Conservation (phyloP, 2,329 filamentous ascomycete genomes). For the Ceratocystis cacaofunesta region DNA sequence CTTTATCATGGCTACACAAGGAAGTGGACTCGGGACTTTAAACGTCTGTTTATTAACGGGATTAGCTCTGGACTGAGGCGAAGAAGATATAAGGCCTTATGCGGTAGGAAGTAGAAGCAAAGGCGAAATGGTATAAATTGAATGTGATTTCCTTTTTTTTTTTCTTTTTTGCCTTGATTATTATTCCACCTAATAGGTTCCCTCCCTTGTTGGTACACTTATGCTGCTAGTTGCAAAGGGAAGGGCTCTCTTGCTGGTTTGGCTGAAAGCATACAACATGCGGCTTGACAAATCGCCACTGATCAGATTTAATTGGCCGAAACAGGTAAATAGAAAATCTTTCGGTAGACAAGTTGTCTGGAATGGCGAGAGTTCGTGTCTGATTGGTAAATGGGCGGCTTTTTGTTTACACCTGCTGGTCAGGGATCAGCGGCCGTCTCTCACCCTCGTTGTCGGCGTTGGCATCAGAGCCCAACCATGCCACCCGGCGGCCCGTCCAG, state of each 20-base stretch:
- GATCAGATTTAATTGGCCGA: neutral
- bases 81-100: neutral
- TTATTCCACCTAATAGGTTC: too few relatives aligned
- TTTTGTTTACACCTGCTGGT: constrained; percentile 24
- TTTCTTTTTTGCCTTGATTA: constrained; percentile 3
- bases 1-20: neutral
- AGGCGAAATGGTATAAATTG: too few relatives aligned
- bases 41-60: neutral
- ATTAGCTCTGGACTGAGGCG: neutral
- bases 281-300: neutral
- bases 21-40: neutral
- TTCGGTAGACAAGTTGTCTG: neutral
- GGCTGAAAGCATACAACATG: neutral
- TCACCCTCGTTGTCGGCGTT: constrained; percentile 33
- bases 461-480: constrained; percentile 21
- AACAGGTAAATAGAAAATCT: neutral
- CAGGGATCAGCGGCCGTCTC: constrained; percentile 46
- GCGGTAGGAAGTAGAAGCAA: neutral
- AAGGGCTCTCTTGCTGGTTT: neutral
- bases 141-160: too few relatives aligned
- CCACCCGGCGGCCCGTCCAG: constrained; percentile 42
- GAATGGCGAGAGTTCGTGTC: neutral
- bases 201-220: neutral
- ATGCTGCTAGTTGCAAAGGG: neutral
- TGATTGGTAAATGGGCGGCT: neutral